A percentile compares a stretch with the other conserved stretches of the same genome.
phyloP scores from a whole-genome alignment of 2,329 filamentous ascomycete genomes.

The Botrytis fabae region DNA sequence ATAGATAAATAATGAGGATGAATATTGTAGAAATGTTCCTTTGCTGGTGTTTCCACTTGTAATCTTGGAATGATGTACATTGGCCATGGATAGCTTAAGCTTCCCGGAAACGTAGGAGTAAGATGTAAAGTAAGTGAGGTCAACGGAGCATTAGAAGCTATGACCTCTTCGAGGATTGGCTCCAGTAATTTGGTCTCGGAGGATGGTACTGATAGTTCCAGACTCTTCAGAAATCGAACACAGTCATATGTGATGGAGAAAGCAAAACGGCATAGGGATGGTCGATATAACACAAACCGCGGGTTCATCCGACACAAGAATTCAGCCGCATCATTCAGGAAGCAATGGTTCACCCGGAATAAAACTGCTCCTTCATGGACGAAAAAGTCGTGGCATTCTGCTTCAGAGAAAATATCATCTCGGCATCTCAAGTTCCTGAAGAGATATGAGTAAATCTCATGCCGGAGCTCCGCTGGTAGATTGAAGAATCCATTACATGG shows the following conservation, averaged over 20 bases:
- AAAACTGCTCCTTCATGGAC: conserved; percentile 14
- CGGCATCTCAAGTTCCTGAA: conserved; percentile 21
- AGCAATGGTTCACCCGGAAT: conserved; percentile 17
- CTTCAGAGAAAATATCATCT: conserved; percentile 18
- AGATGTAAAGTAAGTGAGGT: conserved; percentile 19
- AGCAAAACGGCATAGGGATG: conserved; percentile 17
- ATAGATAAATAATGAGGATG: conserved; percentile 21
- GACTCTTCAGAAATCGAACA: conserved; percentile 18
- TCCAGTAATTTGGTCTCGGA: conserved; percentile 11
- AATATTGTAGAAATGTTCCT: conserved; percentile 20
- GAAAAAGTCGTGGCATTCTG: conserved; percentile 20
- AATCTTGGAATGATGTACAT: conserved; percentile 21
- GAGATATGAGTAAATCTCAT: conserved; percentile 21
- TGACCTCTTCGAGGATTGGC: conserved; percentile 15
- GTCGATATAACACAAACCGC: conserved; percentile 21
- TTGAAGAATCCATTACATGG: conserved; percentile 17
- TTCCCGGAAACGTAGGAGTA: conserved; percentile 16
- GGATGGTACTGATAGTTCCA: conserved; percentile 18
- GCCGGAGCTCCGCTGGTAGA: conserved; percentile 16
- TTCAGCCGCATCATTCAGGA: conserved; percentile 19
- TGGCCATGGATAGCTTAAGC: conserved; percentile 18
- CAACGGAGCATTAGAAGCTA: conserved; percentile 11
- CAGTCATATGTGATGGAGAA: conserved; percentile 17
- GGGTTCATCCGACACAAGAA: conserved; percentile 20
- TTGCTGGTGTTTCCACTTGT: conserved; percentile 5